Evolutionary conservation across 345 rosid species (phyloP).

Genomic region (Hibiscus trionum): DNA sequence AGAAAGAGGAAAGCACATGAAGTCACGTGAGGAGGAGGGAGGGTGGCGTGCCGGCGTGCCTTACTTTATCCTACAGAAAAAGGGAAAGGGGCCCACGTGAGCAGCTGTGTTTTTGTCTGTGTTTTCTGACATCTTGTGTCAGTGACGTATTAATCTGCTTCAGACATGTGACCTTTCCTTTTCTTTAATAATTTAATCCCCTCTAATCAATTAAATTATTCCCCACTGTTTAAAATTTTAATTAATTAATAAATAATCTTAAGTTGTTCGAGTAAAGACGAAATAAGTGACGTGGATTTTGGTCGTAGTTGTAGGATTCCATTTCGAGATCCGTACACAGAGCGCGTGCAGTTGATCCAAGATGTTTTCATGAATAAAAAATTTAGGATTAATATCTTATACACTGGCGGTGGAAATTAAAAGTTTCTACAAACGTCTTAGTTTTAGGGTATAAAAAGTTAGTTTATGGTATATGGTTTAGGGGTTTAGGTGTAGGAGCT

Average conservation of each 20-base stretch:
- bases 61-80: constrained; percentile 34
- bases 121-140: constrained; percentile 18
- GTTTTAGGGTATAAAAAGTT: no score
- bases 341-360: background rate
- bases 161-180: constrained; percentile 21
- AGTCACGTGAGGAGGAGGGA: constrained; percentile 10
- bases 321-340: background rate
- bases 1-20: constrained; percentile 33
- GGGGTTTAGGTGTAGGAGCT: no score
- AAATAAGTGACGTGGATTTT: constrained; percentile 19
- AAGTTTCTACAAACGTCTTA: no score
- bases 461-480: no score
- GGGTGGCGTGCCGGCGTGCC: constrained; percentile 58
- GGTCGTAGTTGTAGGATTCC: background rate
- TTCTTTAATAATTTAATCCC: background rate
- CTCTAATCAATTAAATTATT: background rate
- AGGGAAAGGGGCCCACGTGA: constrained; percentile 37
- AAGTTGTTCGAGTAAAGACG: background rate
- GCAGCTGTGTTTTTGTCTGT: constrained; percentile 27
- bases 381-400: no score
- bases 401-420: no score
- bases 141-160: constrained; percentile 16
- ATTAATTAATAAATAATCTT: background rate
- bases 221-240: background rate
- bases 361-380: background rate